Percentiles rank a stretch among this genome's conserved stretches.
Conservation (phyloP, 192 early-diverging fungal species). For the Jimgerdemannia flammicorona region DNA sequence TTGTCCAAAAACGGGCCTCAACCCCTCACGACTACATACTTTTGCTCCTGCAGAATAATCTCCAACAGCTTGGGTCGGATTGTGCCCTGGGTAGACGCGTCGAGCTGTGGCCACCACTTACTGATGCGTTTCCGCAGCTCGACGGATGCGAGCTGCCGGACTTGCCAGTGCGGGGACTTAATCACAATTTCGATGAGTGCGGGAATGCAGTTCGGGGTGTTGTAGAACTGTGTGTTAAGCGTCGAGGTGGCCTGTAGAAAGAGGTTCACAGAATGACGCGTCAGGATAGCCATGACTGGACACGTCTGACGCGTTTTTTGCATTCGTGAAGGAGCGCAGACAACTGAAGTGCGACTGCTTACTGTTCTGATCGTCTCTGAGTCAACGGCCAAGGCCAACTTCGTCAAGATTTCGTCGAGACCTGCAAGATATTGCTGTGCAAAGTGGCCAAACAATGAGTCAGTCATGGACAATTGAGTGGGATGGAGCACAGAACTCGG, state of each 20-base stretch:
- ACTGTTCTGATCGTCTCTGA: conserved; percentile 35
- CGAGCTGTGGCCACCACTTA: conserved; percentile 74
- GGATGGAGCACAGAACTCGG: too few relatives aligned
- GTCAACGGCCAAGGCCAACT: conserved; percentile 28
- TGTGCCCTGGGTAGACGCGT: conserved; percentile 43
- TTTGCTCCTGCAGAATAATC: conserved; percentile 68
- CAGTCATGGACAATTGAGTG: too few relatives aligned
- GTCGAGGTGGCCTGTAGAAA: conserved; percentile 60
- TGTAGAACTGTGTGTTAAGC: conserved; percentile 73
- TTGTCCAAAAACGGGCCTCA: background rate
- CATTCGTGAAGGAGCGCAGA: background rate
- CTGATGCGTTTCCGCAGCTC: conserved; percentile 82
- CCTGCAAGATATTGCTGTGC: conserved; percentile 28
- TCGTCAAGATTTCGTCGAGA: conserved; percentile 30
- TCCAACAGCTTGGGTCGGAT: conserved; percentile 71
- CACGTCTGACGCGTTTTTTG: background rate
- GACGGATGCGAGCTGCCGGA: conserved; percentile 86
- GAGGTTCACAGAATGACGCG: conserved; percentile 49
- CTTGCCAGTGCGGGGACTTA: conserved; percentile 56
- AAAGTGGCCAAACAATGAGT: background rate
- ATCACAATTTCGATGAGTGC: conserved; percentile 74
- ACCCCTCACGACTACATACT: conserved; percentile 33
- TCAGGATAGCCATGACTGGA: background rate
- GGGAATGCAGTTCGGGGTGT: conserved; percentile 68
- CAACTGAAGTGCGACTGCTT: conserved; percentile 3